These are phyloP conservation scores for Lactuca saligna DNA, from an alignment of 129 eudicot genomes.

Conservation along the genomic window DNA sequence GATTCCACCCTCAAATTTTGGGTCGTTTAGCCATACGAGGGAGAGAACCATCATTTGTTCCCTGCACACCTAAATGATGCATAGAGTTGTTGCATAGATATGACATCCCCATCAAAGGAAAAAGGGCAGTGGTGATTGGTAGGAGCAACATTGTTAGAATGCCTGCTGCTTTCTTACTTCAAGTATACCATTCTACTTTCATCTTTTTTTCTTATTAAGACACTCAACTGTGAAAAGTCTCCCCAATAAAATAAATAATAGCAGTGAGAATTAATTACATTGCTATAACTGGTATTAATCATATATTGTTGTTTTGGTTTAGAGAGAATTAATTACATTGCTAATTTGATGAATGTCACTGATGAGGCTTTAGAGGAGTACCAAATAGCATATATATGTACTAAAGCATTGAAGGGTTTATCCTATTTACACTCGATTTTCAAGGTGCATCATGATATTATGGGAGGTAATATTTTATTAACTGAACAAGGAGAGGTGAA, in stretches of 20 bases:
- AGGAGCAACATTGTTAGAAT: constrained; percentile 92
- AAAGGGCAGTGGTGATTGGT: constrained; percentile 89
- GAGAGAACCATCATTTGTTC: constrained; percentile 87
- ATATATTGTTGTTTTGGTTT: too few species aligned
- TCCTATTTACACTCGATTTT: constrained; percentile 91
- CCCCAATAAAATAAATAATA: too few species aligned
- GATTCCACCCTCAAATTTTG: constrained; percentile 87
- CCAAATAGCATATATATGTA: constrained; percentile 91
- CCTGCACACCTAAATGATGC: constrained; percentile 98
- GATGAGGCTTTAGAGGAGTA: constrained; percentile 89
- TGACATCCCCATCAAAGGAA: constrained; percentile 70
- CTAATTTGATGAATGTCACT: constrained; percentile 91
- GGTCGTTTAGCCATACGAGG: constrained; percentile 95
- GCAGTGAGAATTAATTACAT: too few species aligned
- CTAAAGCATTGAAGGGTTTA: constrained; percentile 93
- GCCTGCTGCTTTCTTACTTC: constrained; percentile 92
- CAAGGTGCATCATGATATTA: constrained; percentile 96
- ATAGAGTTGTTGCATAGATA: constrained; percentile 87
- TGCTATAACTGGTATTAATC: too few species aligned
- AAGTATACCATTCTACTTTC: constrained; percentile 36
- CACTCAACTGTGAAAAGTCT: too few species aligned
- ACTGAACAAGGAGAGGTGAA: constrained; percentile 99
- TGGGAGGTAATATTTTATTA: constrained; percentile 92
- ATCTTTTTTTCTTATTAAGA: too few species aligned
- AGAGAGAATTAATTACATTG: constrained; percentile 27